These are phyloP conservation scores for Geotrichum aggregatum DNA, from an alignment of 1,139 yeast species.

Conservation along the genomic window DNA sequence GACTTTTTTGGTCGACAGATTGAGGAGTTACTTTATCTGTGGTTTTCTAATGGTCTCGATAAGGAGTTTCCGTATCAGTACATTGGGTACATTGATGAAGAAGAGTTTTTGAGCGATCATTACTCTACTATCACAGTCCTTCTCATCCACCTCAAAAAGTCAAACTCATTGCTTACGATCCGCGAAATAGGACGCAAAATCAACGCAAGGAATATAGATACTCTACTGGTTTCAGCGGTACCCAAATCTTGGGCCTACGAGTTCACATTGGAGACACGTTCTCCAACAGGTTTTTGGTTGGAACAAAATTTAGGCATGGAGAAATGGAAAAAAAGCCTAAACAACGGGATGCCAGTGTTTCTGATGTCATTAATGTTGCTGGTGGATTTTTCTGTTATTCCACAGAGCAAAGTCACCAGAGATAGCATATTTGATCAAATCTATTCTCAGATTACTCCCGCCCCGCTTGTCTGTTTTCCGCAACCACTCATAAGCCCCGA, in stretches of 20 bases:
- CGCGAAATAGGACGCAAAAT: constrained; percentile 5
- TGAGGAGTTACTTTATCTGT: constrained; percentile 16
- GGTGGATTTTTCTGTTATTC: constrained; percentile 11
- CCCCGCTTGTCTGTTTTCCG: constrained; percentile 9
- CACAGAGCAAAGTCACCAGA: not conserved
- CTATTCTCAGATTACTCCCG: constrained; percentile 1
- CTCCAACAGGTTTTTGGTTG: constrained; percentile 6
- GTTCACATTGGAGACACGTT: not conserved
- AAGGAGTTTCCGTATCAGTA: constrained; percentile 8
- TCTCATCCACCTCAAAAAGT: constrained; percentile 1
- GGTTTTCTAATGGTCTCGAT: constrained; percentile 13
- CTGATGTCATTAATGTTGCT: constrained; percentile 11
- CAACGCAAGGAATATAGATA: not conserved
- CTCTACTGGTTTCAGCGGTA: constrained; percentile 1
- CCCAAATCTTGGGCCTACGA: constrained; percentile 15
- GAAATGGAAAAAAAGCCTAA: constrained; percentile 7
- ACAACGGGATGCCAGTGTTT: constrained; percentile 3
- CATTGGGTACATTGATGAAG: constrained; percentile 9
- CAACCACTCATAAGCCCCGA: constrained; percentile 10
- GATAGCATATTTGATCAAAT: constrained; percentile 6
- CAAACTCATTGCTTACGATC: not conserved
- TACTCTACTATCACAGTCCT: constrained; percentile 8
- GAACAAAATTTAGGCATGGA: constrained; percentile 4
- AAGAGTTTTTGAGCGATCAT: constrained; percentile 8
- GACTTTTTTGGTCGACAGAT: constrained; percentile 13